phyloP scores from a whole-genome alignment of 768 basidiomycete genomes.

The Kwoniella dejecticola region DNA sequence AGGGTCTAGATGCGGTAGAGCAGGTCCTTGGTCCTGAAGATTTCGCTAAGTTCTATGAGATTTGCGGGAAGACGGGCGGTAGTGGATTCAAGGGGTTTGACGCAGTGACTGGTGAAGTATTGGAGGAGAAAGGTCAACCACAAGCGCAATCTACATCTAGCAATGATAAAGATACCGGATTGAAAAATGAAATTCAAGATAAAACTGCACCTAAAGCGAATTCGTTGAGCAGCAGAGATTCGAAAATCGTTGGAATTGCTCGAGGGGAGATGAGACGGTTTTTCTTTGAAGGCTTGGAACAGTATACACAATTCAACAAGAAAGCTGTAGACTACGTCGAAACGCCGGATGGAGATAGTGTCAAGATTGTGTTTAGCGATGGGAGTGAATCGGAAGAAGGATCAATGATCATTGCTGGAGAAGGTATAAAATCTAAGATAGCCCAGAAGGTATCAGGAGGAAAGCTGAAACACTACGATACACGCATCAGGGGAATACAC shows the following conservation, averaged over 20 bases:
- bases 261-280: conserved; percentile 24
- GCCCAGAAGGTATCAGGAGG: conserved; percentile 27
- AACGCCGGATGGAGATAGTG: conserved; percentile 16
- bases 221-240: conserved; percentile 11
- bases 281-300: conserved; percentile 25
- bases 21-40: conserved; percentile 23
- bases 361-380: conserved; percentile 23
- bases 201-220: background rate
- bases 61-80: conserved; percentile 30
- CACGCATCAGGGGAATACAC: conserved; percentile 28
- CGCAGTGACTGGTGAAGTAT: conserved; percentile 22
- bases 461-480: conserved; percentile 31
- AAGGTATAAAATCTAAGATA: conserved; percentile 27
- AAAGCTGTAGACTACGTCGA: conserved; percentile 22
- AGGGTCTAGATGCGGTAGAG: conserved; percentile 33
- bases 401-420: conserved; percentile 30
- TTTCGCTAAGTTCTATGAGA: conserved; percentile 20
- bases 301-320: conserved; percentile 14
- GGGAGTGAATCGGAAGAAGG: conserved; percentile 25
- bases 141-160: background rate
- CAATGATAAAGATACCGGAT: background rate
- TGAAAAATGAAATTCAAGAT: background rate
- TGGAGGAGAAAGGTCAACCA: conserved; percentile 4
- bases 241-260: conserved; percentile 24
- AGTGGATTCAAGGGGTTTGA: conserved; percentile 17